Base-by-base conservation (phyloP, 352 stramenopile genomes). In the Pythium dissotocum region DNA sequence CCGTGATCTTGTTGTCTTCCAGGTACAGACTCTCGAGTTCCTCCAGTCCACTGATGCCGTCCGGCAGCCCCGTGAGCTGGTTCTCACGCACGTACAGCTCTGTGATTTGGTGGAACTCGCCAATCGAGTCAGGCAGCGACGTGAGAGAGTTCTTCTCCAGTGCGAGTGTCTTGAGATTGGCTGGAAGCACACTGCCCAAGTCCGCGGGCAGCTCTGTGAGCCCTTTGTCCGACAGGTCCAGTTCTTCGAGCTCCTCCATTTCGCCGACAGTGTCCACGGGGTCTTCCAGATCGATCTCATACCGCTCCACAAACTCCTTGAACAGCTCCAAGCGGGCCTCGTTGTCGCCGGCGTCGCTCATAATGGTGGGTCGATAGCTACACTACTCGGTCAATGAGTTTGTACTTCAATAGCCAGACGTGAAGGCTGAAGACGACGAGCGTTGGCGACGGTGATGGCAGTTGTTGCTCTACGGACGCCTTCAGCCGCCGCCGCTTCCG, bases 71-170 rank as follows among this genome's bases (percentile, higher is more conserved):
- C 6, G 60, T 74, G 40, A 97, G 72, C 53, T 87, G 58, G 67
- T 97, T 97, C 59, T 95, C 75, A 10, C 89, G 76, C 33, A 97
- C 32, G 58, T 97, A 97, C 24, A 97, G 75, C 69, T 97, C 89
- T 1, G 74, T 86, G 49, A 96, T 79, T 30, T 86, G 82, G 12
- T 62, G 65, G 33, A 82, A 72, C n/a, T 71, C 57, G 0, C 71
- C 80, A 21, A 95, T 85, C 26, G 48, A 77, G 38, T 88, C 78
- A 2, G 86, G 80, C 14, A 95, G 62, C 7, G 68, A 28, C 8
- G 58, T 69, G 36, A 95, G 62, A 52, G 80, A 60, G 51, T 96
- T 95, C 62, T 94, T 92, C 70, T 96, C 84, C 5, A 95, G 71
- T 61, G 82, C 89, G 24, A 96, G 75, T 26, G 83, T 89, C 65